phyloP scores from a whole-genome alignment of 768 basidiomycete genomes.

The Austroboletus eburneus region DNA sequence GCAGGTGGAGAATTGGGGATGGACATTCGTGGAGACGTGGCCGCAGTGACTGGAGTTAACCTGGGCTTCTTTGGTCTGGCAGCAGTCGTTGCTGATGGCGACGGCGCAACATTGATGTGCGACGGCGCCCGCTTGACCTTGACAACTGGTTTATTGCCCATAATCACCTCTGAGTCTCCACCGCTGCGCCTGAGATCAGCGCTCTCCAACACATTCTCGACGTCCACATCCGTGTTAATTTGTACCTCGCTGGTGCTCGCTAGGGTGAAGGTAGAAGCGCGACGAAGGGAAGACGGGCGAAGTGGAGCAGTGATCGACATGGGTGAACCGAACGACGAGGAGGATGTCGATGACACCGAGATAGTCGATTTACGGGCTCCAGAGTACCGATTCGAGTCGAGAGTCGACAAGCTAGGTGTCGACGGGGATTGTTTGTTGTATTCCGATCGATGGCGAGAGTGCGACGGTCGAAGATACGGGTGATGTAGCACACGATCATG shows the following conservation, averaged over 20 bases:
- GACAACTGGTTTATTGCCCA: slow-evolving; percentile 17
- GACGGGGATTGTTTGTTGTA: slow-evolving; percentile 36
- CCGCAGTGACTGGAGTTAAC: background rate
- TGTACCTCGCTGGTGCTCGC: slow-evolving; percentile 19
- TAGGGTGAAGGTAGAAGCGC: slow-evolving; percentile 31
- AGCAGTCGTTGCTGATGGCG: slow-evolving; percentile 8
- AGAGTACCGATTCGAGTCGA: slow-evolving; percentile 41
- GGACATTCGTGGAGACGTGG: slow-evolving; percentile 5
- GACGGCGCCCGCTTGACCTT: slow-evolving; percentile 49
- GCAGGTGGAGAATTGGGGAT: background rate
- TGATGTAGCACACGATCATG: slow-evolving; percentile 60
- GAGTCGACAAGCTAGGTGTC: slow-evolving; percentile 62
- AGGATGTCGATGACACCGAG: slow-evolving; percentile 25
- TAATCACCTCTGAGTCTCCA: slow-evolving; percentile 14
- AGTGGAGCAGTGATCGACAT: slow-evolving; percentile 35
- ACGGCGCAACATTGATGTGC: slow-evolving; percentile 35
- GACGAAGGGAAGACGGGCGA: slow-evolving; percentile 42
- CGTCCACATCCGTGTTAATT: slow-evolving; percentile 5
- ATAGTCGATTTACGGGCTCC: slow-evolving; percentile 28
- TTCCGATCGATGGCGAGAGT: slow-evolving; percentile 20
- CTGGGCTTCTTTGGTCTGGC: slow-evolving; percentile 17
- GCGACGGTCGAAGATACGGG: slow-evolving; percentile 48
- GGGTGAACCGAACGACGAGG: slow-evolving; percentile 35
- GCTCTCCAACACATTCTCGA: slow-evolving; percentile 9
- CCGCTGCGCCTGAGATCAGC: slow-evolving; percentile 12